Evolutionary conservation across 1,284 basidiomycete species (phyloP), one percentile per base, ranked within the genome.

Genomic region (Apiotrichum brassicae): DNA sequence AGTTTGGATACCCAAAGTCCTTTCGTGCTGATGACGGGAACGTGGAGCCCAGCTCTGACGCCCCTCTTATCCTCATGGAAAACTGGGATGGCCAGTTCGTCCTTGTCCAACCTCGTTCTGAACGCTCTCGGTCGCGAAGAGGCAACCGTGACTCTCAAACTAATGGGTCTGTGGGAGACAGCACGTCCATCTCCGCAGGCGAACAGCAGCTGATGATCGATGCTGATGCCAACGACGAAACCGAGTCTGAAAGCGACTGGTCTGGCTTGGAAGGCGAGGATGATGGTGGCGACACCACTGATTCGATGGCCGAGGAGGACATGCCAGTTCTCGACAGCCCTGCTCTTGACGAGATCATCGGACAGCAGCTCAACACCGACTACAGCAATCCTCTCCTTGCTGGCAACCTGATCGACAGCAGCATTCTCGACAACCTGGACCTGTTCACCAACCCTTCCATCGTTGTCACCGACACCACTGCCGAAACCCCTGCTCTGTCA

Each of bases 251-350:
- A 19, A 58, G 54, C 7, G 64, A 61, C 49, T 70, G 67, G 67
- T 60, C 59, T 13, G 67, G 61, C 11, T 43, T 58, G 45, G 51
- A 49, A 24, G 59, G 54, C 36, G 66, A 70, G 35, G 63, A 66
- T 30, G 58, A 63, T 38, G 62, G 61, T 4, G 70, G 70, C 11
- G 68, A 71, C 53, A 71, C 70, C 9, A 71, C 70, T 19, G 70
- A 71, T 48, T 65, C 63, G 20, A 71, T 71, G 70, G 68, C 63
- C 14, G 70, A 71, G 54, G 70, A 71, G 44, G 70, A 71, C 49
- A 71, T 71, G 70, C 70, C 70, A 1, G 60, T 70, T 51, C 57
- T 71, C 26, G 65, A 70, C 50, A 64, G 63, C 46, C 64, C 69
- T 7, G 67, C 67, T 6, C 41, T 71, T 45, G 63, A 68, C 46